Evolutionary conservation across 2,329 filamentous ascomycete species (phyloP).

Genomic region (Botrytis aclada): DNA sequence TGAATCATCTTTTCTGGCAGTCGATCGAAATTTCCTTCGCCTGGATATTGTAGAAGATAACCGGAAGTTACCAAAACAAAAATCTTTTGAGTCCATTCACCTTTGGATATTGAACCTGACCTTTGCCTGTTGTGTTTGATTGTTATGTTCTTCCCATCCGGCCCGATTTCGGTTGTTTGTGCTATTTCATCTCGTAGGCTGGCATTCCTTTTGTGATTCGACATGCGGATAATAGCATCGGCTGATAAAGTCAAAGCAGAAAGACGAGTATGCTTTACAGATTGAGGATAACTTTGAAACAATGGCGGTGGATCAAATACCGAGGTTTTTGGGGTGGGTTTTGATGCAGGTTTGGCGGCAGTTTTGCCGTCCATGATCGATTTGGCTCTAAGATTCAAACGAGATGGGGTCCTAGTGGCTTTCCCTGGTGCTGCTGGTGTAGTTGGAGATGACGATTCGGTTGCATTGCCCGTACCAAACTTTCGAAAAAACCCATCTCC

Average conservation of each 20-base stretch:
- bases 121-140: slow-evolving; percentile 41
- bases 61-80: slow-evolving; percentile 68
- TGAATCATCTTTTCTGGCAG: slow-evolving; percentile 71
- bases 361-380: slow-evolving; percentile 28
- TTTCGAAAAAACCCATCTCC: slow-evolving; percentile 22
- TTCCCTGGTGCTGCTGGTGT: slow-evolving; percentile 24
- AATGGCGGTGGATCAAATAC: slow-evolving; percentile 70
- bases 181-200: slow-evolving; percentile 41
- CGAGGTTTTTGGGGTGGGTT: slow-evolving; percentile 28
- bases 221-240: slow-evolving; percentile 64
- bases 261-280: slow-evolving; percentile 70
- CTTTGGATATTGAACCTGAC: slow-evolving; percentile 40
- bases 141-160: slow-evolving; percentile 39
- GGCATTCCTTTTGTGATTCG: slow-evolving; percentile 50
- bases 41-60: slow-evolving; percentile 71
- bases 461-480: slow-evolving; percentile 20
- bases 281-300: slow-evolving; percentile 84
- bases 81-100: slow-evolving; percentile 69
- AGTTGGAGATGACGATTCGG: slow-evolving; percentile 19
- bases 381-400: slow-evolving; percentile 31
- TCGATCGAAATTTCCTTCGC: slow-evolving; percentile 66
- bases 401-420: slow-evolving; percentile 25
- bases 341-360: slow-evolving; percentile 21
- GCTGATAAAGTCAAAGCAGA: slow-evolving; percentile 64
- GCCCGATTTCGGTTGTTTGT: slow-evolving; percentile 30